A percentile compares a stretch with the other conserved stretches of the same genome.
Conservation (phyloP, 2,329 filamentous ascomycete species). For the Cadophora sp. region DNA sequence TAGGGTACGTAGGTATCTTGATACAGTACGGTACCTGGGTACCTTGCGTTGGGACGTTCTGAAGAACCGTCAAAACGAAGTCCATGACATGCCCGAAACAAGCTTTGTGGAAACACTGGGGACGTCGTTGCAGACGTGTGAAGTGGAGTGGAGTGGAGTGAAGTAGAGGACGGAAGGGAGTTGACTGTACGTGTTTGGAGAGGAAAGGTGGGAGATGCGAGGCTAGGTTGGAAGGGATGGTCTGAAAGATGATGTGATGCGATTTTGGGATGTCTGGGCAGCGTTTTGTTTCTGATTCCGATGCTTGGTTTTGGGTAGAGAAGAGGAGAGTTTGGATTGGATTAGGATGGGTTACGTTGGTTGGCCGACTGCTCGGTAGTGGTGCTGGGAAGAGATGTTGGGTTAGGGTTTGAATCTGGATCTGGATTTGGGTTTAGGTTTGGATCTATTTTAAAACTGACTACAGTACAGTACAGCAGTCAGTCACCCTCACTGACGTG, state of each 20-base stretch:
- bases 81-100: conserved; percentile 8
- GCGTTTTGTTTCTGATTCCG: conserved; percentile 53
- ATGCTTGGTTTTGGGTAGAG: conserved; percentile 7
- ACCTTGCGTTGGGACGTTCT: too few species aligned
- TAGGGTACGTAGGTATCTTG: conserved; percentile 6
- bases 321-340: neutral
- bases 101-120: neutral
- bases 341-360: too few species aligned
- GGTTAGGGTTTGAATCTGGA: neutral
- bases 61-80: neutral
- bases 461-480: too few species aligned
- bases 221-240: conserved; percentile 9
- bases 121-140: neutral
- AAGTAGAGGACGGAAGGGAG: too few species aligned
- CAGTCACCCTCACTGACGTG: too few species aligned
- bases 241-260: conserved; percentile 24
- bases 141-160: too few species aligned
- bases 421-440: neutral
- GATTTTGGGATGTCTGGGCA: conserved; percentile 39
- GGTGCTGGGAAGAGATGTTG: neutral
- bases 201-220: neutral
- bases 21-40: neutral
- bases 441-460: neutral
- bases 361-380: neutral
- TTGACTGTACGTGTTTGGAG: neutral